Evolutionary conservation across 2,329 filamentous ascomycete genomes (phyloP).

Genomic region (Fonsecaea erecta): DNA sequence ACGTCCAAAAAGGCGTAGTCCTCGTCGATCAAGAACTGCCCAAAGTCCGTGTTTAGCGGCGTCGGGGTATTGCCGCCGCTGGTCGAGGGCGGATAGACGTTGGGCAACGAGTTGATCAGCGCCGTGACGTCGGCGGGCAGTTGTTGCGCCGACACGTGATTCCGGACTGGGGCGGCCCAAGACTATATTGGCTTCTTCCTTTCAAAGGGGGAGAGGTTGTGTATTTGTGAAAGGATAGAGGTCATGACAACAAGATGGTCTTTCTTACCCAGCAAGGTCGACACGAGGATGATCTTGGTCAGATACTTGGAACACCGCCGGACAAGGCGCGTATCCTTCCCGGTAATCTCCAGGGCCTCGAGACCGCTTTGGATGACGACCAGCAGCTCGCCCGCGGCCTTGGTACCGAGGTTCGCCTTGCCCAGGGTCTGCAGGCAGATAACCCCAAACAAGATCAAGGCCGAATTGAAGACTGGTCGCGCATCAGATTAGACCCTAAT

Average conservation of each 20-base stretch:
- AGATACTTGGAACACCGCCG: slow-evolving; percentile 14
- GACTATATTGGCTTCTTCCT: too few relatives aligned
- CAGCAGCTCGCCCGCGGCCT: background rate
- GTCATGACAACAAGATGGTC: too few relatives aligned
- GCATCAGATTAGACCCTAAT: too few relatives aligned
- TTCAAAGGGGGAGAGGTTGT: too few relatives aligned
- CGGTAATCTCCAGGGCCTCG: slow-evolving; percentile 13
- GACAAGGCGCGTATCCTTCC: slow-evolving; percentile 3
- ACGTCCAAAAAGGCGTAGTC: slow-evolving; percentile 8
- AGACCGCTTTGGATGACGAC: slow-evolving; percentile 2
- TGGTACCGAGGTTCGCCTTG: background rate
- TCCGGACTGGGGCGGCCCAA: background rate
- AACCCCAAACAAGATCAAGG: slow-evolving; percentile 13
- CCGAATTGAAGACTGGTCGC: slow-evolving; percentile 16
- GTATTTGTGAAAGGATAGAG: too few relatives aligned
- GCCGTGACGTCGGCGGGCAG: background rate
- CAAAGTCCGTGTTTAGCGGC: slow-evolving; percentile 7
- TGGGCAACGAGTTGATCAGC: background rate
- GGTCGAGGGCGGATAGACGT: background rate
- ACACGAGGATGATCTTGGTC: slow-evolving; percentile 19
- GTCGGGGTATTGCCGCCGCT: background rate
- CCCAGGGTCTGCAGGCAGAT: slow-evolving; percentile 10
- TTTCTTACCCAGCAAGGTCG: slow-evolving; percentile 6
- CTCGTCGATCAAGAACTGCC: slow-evolving; percentile 15
- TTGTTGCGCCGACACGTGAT: background rate